A percentile compares a stretch with the other conserved stretches of the same genome.
These are phyloP conservation scores for Solanum hybrid DNA, from an alignment of 305 asterid species.

Conservation along the genomic window DNA sequence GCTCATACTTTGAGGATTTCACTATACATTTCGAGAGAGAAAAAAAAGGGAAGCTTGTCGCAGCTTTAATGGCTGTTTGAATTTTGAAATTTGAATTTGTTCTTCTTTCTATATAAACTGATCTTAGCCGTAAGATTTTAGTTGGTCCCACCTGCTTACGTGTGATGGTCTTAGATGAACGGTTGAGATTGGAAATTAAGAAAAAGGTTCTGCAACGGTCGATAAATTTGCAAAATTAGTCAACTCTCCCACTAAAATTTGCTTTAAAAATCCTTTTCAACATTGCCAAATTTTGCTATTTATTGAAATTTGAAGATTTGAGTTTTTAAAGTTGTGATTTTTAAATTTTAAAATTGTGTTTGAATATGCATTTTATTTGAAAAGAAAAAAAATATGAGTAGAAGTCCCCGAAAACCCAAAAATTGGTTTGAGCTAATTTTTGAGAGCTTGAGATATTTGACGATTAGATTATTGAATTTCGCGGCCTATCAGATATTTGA, in stretches of 20 bases:
- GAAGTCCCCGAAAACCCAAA: background rate
- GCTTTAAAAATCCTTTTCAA: background rate
- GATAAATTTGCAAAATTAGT: background rate
- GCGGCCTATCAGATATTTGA: background rate
- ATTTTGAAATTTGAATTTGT: conserved; percentile 45
- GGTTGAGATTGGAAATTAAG: conserved; percentile 6
- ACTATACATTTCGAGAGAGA: conserved; percentile 34
- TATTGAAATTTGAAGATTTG: background rate
- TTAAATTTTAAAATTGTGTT: background rate
- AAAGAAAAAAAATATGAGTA: background rate
- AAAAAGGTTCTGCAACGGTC: conserved; percentile 10
- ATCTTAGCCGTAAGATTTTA: background rate
- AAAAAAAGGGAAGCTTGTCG: conserved; percentile 38
- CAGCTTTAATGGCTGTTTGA: conserved; percentile 20
- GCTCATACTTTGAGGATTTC: conserved; percentile 8
- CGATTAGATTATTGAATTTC: background rate
- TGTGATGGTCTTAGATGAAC: background rate
- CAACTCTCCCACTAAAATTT: background rate
- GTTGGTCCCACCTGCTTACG: conserved; percentile 17
- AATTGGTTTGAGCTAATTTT: background rate
- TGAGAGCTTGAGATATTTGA: background rate
- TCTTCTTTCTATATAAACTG: conserved; percentile 1
- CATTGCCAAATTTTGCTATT: background rate
- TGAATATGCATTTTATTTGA: background rate
- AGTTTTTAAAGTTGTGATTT: background rate